These are phyloP conservation scores for Aureobasidium sp. DNA, from an alignment of 2,329 filamentous ascomycete species.

Conservation along the genomic window DNA sequence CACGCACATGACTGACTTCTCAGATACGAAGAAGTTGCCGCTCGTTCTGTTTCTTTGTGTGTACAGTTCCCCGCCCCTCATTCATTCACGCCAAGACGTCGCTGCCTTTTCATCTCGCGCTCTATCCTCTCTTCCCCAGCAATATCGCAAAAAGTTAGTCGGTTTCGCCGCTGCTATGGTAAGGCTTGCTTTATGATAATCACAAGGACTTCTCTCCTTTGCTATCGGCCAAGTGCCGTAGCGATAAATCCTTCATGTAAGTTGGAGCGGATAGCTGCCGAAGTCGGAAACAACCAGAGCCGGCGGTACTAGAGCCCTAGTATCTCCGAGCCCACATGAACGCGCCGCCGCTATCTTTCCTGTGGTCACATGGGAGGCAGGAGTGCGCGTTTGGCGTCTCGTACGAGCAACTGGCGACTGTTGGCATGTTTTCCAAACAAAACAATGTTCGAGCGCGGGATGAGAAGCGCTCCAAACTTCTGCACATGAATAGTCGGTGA, in stretches of 20 bases:
- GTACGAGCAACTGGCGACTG: neutral
- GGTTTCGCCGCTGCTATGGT: neutral
- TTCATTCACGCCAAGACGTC: neutral
- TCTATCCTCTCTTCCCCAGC: neutral
- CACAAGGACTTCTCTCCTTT: neutral
- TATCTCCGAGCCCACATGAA: constrained; percentile 3
- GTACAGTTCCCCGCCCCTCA: too few relatives aligned
- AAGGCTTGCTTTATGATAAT: neutral
- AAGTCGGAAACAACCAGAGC: neutral
- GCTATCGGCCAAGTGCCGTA: neutral
- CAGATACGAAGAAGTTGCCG: neutral
- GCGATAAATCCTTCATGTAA: neutral
- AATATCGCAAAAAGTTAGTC: neutral
- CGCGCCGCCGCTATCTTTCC: neutral
- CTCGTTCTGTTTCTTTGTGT: neutral
- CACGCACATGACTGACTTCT: neutral
- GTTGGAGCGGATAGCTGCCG: neutral
- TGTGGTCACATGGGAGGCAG: neutral
- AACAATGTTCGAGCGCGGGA: neutral
- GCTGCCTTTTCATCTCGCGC: neutral
- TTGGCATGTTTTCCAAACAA: neutral
- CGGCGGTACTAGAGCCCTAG: neutral
- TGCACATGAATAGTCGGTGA: neutral
- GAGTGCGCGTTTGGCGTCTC: neutral
- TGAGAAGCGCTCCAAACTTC: neutral